phyloP scores from a whole-genome alignment of 306 rosid genomes.

The Begonia masoniana region DNA sequence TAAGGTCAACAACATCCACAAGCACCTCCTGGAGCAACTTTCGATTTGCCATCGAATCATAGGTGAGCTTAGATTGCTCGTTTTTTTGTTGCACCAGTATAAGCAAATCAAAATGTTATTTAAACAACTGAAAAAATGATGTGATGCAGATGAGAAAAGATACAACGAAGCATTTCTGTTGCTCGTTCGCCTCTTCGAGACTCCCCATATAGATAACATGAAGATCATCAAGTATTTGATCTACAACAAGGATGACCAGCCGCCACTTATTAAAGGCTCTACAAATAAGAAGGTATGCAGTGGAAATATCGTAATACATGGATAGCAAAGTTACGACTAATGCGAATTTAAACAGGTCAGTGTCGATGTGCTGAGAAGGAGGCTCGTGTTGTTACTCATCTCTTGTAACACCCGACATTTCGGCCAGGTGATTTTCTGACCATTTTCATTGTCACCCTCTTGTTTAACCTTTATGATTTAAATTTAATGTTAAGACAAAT shows the following conservation, averaged over 20 bases:
- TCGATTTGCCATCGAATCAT: conserved; percentile 25
- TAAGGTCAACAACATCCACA: conserved; percentile 34
- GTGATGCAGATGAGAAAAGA: conserved; percentile 26
- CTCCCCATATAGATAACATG: conserved; percentile 38
- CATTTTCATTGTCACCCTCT: too few species aligned
- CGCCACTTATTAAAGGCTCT: conserved; percentile 38
- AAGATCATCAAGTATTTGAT: conserved; percentile 41
- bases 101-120: background rate
- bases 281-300: conserved; percentile 33
- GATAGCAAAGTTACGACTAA: too few species aligned
- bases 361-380: conserved; percentile 49
- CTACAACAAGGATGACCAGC: conserved; percentile 31
- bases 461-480: too few species aligned
- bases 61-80: background rate
- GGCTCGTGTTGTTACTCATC: conserved; percentile 45
- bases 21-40: conserved; percentile 39
- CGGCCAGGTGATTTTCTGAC: too few species aligned
- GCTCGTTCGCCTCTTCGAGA: conserved; percentile 22
- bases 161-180: conserved; percentile 29
- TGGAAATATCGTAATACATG: background rate
- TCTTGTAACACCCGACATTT: too few species aligned
- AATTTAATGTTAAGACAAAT: too few species aligned
- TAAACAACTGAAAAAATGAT: background rate
- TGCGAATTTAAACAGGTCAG: conserved; percentile 23
- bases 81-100: background rate